These are phyloP conservation scores for Calendula officinalis DNA, from an alignment of 129 eudicot species.

Conservation along the genomic window DNA sequence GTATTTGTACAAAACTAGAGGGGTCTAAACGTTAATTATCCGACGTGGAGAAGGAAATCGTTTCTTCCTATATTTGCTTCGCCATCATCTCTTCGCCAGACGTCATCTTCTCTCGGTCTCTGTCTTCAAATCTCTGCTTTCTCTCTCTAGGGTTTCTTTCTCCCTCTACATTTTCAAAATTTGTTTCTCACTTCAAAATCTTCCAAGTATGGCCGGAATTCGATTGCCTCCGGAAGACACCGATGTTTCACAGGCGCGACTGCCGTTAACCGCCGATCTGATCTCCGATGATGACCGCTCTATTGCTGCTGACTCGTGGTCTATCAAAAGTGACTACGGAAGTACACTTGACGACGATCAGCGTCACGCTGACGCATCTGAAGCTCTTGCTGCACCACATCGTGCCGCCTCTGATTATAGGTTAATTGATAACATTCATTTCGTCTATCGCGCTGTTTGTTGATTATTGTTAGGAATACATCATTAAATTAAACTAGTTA, in stretches of 20 bases:
- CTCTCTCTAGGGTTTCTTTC: conserved; percentile 52
- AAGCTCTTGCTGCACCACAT: conserved; percentile 73
- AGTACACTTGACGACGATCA: conserved; percentile 96
- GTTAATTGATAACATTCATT: conserved; percentile 31
- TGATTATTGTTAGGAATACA: neutral
- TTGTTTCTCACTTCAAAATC: conserved; percentile 25
- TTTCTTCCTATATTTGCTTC: conserved; percentile 32
- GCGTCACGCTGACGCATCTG: conserved; percentile 96
- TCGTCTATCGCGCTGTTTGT: conserved; percentile 1
- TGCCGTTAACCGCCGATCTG: conserved; percentile 62
- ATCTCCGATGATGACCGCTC: conserved; percentile 98
- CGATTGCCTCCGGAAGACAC: conserved; percentile 74
- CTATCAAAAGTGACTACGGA: conserved; percentile 95
- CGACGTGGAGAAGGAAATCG: conserved; percentile 31
- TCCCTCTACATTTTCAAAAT: conserved; percentile 27
- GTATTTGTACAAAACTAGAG: conserved; percentile 5
- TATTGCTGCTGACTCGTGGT: conserved; percentile 95
- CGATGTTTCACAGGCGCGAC: conserved; percentile 53
- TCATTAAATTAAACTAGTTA: neutral
- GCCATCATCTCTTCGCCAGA: conserved; percentile 4
- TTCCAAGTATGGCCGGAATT: conserved; percentile 68
- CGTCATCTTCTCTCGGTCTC: conserved; percentile 29
- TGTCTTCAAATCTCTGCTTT: conserved; percentile 20
- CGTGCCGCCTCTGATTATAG: conserved; percentile 92
- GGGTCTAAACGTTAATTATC: conserved; percentile 19